phyloP scores from a whole-genome alignment of 129 eudicot species.

The Smallanthus sonchifolius region DNA sequence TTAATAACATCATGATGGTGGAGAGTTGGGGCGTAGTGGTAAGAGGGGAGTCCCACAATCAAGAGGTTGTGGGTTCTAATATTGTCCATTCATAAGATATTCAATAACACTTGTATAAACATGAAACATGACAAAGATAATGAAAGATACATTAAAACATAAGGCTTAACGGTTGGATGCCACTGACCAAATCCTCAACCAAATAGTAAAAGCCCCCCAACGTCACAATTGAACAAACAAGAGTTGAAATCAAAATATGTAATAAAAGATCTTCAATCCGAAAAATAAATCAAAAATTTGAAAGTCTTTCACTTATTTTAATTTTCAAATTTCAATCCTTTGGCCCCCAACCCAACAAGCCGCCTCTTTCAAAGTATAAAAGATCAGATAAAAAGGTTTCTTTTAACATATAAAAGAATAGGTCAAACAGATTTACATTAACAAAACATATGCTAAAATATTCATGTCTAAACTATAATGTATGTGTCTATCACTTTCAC shows the following conservation, averaged over 20 bases:
- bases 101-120: too few species aligned
- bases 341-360: not conserved
- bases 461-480: not conserved
- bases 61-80: too few species aligned
- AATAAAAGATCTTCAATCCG: not conserved
- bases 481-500: not conserved
- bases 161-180: too few species aligned
- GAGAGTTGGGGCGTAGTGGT: too few species aligned
- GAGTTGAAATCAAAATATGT: not conserved
- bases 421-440: not conserved
- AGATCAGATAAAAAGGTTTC: not conserved
- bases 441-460: not conserved
- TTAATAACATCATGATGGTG: too few species aligned
- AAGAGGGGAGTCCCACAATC: too few species aligned
- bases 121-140: too few species aligned
- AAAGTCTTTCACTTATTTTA: not conserved
- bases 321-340: not conserved
- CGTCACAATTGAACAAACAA: not conserved
- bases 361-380: not conserved
- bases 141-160: too few species aligned
- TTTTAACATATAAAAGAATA: conserved; percentile 1
- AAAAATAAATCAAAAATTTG: not conserved
- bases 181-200: too few species aligned
- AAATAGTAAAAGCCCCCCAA: too few species aligned
- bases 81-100: too few species aligned